These are phyloP conservation scores for Blastocystis sp. DNA, from an alignment of 352 stramenopile species.

Conservation along the genomic window DNA sequence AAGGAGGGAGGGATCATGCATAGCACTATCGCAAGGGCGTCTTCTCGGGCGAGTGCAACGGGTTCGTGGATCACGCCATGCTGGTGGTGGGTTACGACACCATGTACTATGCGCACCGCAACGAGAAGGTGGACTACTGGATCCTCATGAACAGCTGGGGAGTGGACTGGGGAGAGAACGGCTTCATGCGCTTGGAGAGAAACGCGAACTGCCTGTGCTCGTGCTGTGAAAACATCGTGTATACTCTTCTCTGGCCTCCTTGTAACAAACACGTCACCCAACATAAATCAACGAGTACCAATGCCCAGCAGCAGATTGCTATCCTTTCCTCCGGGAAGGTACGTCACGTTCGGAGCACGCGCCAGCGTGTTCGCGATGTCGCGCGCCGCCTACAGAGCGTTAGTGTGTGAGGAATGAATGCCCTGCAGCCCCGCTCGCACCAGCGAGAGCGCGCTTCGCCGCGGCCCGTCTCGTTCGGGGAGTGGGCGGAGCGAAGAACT, in stretches of 20 bases:
- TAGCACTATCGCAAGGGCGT: slow-evolving; percentile 42
- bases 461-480: too few species aligned
- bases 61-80: slow-evolving; percentile 14
- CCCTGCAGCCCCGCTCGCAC: background rate
- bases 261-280: background rate
- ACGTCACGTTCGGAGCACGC: slow-evolving; percentile 86
- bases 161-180: slow-evolving; percentile 34
- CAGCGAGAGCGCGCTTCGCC: background rate
- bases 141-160: slow-evolving; percentile 55
- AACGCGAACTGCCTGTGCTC: background rate
- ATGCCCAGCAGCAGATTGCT: background rate
- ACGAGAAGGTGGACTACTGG: slow-evolving; percentile 34
- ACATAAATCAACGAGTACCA: background rate
- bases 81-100: slow-evolving; percentile 16
- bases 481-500: too few species aligned
- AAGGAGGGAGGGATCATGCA: background rate
- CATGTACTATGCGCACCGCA: background rate
- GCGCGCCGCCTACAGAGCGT: slow-evolving; percentile 80
- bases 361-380: too few species aligned
- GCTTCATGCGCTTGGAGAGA: slow-evolving; percentile 21
- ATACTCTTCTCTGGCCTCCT: background rate
- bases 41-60: background rate
- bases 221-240: background rate
- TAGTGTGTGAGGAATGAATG: slow-evolving; percentile 19
- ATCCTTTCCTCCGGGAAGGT: slow-evolving; percentile 85